Evolutionary conservation across 2,329 filamentous ascomycete genomes (phyloP).

Genomic region (Pseudogymnoascus sp.): DNA sequence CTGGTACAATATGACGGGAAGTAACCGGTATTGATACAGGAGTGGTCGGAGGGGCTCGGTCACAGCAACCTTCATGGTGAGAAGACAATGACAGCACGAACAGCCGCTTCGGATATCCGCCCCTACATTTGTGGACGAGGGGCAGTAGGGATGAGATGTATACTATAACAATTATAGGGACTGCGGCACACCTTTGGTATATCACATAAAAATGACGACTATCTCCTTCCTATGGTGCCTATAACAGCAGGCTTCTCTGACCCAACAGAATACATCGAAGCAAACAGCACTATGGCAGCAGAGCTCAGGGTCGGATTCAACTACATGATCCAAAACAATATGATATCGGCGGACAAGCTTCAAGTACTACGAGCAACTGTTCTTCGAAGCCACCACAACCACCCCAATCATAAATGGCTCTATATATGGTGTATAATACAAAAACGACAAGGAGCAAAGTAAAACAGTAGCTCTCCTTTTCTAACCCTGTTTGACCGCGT

Average conservation of each 20-base stretch:
- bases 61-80: no score
- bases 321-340: background rate
- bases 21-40: no score
- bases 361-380: background rate
- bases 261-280: background rate
- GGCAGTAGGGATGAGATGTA: slow-evolving; percentile 37
- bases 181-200: slow-evolving; percentile 38
- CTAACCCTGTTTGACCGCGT: background rate
- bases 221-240: background rate
- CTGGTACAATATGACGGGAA: no score
- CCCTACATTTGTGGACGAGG: no score
- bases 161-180: slow-evolving; percentile 28
- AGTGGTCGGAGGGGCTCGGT: no score
- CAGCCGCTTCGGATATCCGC: background rate
- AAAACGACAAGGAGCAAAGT: no score
- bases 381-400: background rate
- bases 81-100: background rate
- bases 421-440: no score
- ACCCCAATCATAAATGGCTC: no score
- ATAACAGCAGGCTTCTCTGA: background rate
- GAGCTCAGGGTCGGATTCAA: background rate
- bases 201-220: background rate
- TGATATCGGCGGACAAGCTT: background rate
- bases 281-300: background rate
- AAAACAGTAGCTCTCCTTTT: background rate